phyloP scores from a whole-genome alignment of 192 early-diverging fungal species.

The Podila epigama region DNA sequence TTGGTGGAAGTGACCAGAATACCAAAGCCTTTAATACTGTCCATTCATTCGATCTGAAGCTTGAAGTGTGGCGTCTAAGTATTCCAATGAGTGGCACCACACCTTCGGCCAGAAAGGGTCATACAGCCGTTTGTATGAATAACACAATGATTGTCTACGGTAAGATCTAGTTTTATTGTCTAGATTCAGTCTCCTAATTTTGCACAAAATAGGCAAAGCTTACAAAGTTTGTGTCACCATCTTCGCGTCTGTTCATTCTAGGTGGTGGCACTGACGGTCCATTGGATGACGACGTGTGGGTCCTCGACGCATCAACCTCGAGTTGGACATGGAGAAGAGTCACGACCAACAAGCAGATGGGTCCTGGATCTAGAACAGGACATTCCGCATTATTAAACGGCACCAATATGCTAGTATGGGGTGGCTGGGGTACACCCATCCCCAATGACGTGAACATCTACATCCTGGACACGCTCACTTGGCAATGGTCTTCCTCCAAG shows the following conservation, averaged over 20 bases:
- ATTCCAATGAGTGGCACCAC: constrained; percentile 45
- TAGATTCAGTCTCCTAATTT: not conserved
- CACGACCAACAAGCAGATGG: constrained; percentile 46
- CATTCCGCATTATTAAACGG: constrained; percentile 69
- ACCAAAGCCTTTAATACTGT: constrained; percentile 57
- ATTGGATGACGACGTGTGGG: constrained; percentile 58
- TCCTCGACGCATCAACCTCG: constrained; percentile 49
- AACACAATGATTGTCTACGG: constrained; percentile 79
- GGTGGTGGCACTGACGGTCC: constrained; percentile 55
- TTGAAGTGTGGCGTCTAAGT: constrained; percentile 62
- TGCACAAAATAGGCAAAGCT: not conserved
- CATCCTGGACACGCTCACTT: constrained; percentile 62
- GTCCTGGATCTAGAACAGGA: constrained; percentile 63
- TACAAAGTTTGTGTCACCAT: constrained; percentile 4
- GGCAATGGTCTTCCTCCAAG: constrained; percentile 68
- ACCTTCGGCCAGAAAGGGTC: constrained; percentile 64
- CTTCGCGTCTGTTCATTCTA: constrained; percentile 6
- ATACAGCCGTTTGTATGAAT: constrained; percentile 70
- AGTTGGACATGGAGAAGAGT: constrained; percentile 48
- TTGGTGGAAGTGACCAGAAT: constrained; percentile 70
- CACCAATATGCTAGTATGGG: constrained; percentile 72
- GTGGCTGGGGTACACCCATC: constrained; percentile 60
- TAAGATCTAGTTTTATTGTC: constrained; percentile 7
- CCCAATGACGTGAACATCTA: constrained; percentile 69
- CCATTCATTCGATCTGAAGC: constrained; percentile 55